Evolutionary conservation across 495 filamentous ascomycete species (phyloP), one percentile per base, ranked within the genome.

Genomic region (Pyrenula aspistea): DNA sequence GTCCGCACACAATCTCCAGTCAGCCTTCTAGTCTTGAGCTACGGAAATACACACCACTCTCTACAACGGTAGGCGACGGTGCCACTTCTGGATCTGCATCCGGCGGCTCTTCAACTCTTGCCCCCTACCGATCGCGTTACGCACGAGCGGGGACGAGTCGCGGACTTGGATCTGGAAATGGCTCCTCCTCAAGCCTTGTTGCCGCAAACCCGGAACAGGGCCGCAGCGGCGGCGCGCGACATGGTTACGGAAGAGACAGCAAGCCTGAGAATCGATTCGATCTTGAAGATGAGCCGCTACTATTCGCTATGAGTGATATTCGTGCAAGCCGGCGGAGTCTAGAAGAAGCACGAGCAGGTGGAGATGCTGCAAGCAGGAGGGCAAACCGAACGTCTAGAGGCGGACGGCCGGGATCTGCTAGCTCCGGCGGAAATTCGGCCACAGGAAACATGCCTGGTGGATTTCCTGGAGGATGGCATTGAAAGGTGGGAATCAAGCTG

Each of bases 281-380:
- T 24, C 74, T 78, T 50, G 89, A 94, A 55, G 89, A 91, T 19
- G 90, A 95, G 68, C 86, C 86, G 23, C 69, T 95, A 10, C 70
- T 94, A 19, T 95, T 95, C 63, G 85, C 87, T 48, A 91, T 95
- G 87, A 91, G 86, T 56, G 89, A 95, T 62, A 81, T 93, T 58
- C 85, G 82, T 3, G 71, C 67, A 19, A 83, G 80, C 12, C 79
- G 87, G 53, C 77, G 86, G 55, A 91, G 89, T 60, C 68, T 90
- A 19, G 89, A 91, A 62, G 88, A 90, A 62, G 77, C 73, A 19
- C 63, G 81, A 55, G 77, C 77, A 23, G 72, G 76, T 20, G 76
- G 72, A 21, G 73, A 71, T 55, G 64, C 64, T 24, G 70, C 58
- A 19, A 62, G 65, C 22, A 61, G 55, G 55, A 70, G 58, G 67